A percentile compares a stretch with the other conserved stretches of the same genome.
These are phyloP conservation scores for Mortierella sp. DNA, from an alignment of 371 early-diverging fungal genomes.

Conservation along the genomic window DNA sequence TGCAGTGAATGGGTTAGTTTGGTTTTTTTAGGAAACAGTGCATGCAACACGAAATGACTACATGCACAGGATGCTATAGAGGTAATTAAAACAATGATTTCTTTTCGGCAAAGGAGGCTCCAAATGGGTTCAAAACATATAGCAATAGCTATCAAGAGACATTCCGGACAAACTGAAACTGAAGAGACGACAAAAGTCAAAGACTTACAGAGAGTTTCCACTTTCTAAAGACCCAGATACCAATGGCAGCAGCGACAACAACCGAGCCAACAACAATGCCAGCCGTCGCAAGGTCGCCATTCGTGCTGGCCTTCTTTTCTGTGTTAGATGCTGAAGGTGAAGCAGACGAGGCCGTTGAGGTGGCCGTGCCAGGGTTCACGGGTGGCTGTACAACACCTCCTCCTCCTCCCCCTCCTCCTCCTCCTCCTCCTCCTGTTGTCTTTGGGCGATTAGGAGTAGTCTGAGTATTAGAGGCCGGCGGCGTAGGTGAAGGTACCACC, in stretches of 20 bases:
- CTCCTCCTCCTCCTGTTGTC: background rate
- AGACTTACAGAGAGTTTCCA: conserved; percentile 62
- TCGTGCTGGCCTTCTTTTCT: background rate
- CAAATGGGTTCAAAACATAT: background rate
- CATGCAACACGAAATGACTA: background rate
- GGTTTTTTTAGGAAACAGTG: background rate
- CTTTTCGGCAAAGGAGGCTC: background rate
- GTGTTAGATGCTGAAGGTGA: background rate
- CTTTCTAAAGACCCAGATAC: conserved; percentile 64
- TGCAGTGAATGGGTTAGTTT: background rate
- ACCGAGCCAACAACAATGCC: conserved; percentile 59
- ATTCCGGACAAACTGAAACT: background rate
- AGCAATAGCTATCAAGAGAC: background rate
- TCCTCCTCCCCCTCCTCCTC: background rate
- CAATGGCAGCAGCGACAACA: conserved; percentile 60
- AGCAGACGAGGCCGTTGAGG: background rate
- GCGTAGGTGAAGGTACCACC: background rate
- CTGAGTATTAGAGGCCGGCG: background rate
- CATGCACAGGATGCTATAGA: no score
- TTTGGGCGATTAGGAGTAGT: background rate
- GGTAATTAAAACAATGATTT: background rate
- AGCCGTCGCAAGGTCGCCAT: conserved; percentile 33
- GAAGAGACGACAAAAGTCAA: background rate
- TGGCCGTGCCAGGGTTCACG: background rate
- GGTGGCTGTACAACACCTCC: background rate